Conservation (phyloP, 2,329 filamentous ascomycete species). For the Chaetothyriales sp. region DNA sequence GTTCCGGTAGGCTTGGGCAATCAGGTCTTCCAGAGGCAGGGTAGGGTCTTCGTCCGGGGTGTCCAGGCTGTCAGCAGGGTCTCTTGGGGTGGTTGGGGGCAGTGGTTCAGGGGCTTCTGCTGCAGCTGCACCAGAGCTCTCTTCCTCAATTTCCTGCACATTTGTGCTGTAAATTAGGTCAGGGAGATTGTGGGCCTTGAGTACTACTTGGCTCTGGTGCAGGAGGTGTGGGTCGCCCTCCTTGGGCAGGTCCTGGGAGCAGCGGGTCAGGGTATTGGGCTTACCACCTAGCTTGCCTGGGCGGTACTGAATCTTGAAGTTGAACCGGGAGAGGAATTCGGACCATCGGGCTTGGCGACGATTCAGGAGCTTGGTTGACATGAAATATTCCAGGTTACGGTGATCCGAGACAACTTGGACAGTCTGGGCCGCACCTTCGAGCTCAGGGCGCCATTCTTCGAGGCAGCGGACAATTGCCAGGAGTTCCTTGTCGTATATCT, state of each 20-base stretch:
- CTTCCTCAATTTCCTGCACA: too few relatives aligned
- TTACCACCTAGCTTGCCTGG: constrained; percentile 4
- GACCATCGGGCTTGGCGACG: constrained; percentile 3
- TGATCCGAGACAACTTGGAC: constrained; percentile 11
- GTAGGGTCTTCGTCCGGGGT: too few relatives aligned
- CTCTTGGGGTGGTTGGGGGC: too few relatives aligned
- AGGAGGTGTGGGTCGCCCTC: too few relatives aligned
- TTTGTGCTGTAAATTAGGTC: too few relatives aligned
- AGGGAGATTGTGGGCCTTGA: constrained; percentile 43
- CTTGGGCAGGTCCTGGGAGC: too few relatives aligned
- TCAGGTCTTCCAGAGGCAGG: too few relatives aligned
- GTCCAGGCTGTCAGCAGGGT: too few relatives aligned
- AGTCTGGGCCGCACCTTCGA: constrained; percentile 8
- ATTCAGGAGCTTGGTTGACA: constrained; percentile 5
- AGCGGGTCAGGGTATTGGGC: too few relatives aligned
- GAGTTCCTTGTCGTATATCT: constrained; percentile 14
- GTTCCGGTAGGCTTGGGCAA: too few relatives aligned
- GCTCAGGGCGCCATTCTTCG: constrained; percentile 9
- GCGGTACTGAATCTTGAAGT: constrained; percentile 7
- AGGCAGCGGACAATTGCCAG: constrained; percentile 9
- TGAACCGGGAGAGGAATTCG: constrained; percentile 5
- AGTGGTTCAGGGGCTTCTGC: constrained; percentile 58
- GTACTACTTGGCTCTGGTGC: too few relatives aligned
- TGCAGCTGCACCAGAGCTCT: constrained; percentile 20
- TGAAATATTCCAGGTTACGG: constrained; percentile 12